These are phyloP conservation scores for Calonectria henricotiae DNA, from an alignment of 2,329 filamentous ascomycete species.

Conservation along the genomic window DNA sequence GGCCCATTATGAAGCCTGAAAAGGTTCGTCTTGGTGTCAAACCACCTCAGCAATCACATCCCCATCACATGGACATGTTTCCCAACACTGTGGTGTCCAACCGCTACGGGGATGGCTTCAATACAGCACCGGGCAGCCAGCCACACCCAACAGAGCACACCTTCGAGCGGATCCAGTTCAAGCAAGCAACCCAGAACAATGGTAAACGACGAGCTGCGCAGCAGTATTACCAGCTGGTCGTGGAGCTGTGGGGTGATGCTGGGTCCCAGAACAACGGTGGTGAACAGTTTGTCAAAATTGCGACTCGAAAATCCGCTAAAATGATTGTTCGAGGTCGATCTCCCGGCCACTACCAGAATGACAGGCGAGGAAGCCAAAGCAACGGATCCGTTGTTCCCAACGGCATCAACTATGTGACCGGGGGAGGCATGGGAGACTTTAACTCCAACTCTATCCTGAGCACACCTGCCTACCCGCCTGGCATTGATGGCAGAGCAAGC, in stretches of 20 bases:
- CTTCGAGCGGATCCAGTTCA: constrained; percentile 95
- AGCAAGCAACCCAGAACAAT: constrained; percentile 94
- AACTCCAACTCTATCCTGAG: constrained; percentile 59
- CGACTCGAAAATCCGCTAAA: constrained; percentile 81
- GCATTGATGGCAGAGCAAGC: constrained; percentile 52
- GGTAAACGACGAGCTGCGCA: constrained; percentile 91
- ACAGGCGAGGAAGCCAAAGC: constrained; percentile 78
- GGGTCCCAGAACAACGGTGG: constrained; percentile 61
- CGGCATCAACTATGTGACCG: constrained; percentile 64
- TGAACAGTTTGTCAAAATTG: constrained; percentile 78
- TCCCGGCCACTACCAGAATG: constrained; percentile 85
- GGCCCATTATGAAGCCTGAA: constrained; percentile 82
- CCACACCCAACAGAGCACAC: constrained; percentile 70
- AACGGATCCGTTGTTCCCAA: constrained; percentile 79
- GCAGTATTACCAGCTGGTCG: constrained; percentile 92
- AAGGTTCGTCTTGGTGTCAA: constrained; percentile 79
- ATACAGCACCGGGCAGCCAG: constrained; percentile 53
- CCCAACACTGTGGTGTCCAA: constrained; percentile 54
- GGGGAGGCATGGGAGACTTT: constrained; percentile 53
- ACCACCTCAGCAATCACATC: constrained; percentile 70
- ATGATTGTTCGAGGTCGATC: constrained; percentile 91
- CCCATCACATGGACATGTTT: constrained; percentile 66
- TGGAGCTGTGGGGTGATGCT: constrained; percentile 85
- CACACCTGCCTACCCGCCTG: constrained; percentile 47
- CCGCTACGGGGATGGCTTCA: constrained; percentile 64